phyloP scores from a whole-genome alignment of 768 basidiomycete species.

The Podaxis mareebaensis region DNA sequence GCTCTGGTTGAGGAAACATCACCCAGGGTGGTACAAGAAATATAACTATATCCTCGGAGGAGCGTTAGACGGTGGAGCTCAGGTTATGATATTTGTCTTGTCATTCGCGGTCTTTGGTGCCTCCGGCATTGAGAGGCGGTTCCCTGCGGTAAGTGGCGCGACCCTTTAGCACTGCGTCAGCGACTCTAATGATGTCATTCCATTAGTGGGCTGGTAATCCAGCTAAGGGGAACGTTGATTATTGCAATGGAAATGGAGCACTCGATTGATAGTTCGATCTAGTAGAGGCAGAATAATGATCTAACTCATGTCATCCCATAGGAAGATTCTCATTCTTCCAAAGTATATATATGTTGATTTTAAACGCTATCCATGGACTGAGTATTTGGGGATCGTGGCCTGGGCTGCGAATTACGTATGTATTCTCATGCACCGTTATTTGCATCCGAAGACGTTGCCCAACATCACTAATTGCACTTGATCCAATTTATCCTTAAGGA shows the following conservation, averaged over 20 bases:
- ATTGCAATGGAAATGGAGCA: conserved; percentile 61
- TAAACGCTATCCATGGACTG: background rate
- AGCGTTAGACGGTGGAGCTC: conserved; percentile 64
- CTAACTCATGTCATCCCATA: too few relatives aligned
- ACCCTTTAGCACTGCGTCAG: background rate
- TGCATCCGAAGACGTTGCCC: background rate
- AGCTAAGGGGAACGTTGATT: conserved; percentile 50
- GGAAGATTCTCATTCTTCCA: too few relatives aligned
- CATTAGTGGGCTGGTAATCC: conserved; percentile 58
- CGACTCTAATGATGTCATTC: conserved; percentile 11
- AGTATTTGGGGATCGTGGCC: background rate
- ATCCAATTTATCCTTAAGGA: background rate
- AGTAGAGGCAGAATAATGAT: background rate
- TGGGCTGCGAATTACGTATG: background rate
- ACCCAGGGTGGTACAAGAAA: conserved; percentile 67
- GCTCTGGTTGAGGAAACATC: conserved; percentile 53
- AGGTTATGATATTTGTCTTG: conserved; percentile 63
- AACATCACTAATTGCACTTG: conserved; percentile 6
- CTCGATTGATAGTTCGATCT: conserved; percentile 30
- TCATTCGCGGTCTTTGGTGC: conserved; percentile 69
- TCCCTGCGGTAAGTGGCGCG: conserved; percentile 41
- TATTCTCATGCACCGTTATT: background rate
- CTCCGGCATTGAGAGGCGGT: conserved; percentile 46
- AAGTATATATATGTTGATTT: too few relatives aligned
- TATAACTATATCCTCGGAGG: conserved; percentile 72